A percentile compares a stretch with the other conserved stretches of the same genome.
phyloP scores from a whole-genome alignment of 2,329 filamentous ascomycete genomes.

The Alternaria sp. region DNA sequence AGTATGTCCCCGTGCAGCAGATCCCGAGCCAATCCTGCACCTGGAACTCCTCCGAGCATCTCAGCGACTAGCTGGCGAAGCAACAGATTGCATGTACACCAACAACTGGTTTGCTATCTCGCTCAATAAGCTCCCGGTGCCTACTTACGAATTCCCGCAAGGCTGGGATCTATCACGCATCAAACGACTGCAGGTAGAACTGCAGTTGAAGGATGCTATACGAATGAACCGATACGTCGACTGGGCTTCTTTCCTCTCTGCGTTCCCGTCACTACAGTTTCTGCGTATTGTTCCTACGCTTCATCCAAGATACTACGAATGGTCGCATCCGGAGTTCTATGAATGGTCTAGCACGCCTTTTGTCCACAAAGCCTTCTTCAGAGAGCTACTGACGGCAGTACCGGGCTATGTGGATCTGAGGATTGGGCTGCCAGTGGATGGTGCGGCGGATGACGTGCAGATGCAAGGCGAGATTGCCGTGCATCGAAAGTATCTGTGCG shows the following conservation, averaged over 20 bases:
- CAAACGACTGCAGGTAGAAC: slow-evolving; percentile 37
- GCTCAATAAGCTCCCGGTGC: slow-evolving; percentile 34
- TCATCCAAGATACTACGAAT: slow-evolving; percentile 41
- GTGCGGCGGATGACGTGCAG: slow-evolving; percentile 18
- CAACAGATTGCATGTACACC: slow-evolving; percentile 38
- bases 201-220: slow-evolving; percentile 43
- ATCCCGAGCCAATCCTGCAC: slow-evolving; percentile 30
- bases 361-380: slow-evolving; percentile 43
- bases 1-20: slow-evolving; percentile 22
- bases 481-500: slow-evolving; percentile 19
- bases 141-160: slow-evolving; percentile 32
- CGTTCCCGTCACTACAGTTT: slow-evolving; percentile 30
- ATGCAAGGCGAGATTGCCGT: slow-evolving; percentile 26
- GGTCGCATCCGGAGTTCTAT: slow-evolving; percentile 35
- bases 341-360: slow-evolving; percentile 36
- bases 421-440: slow-evolving; percentile 25
- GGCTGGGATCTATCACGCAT: slow-evolving; percentile 39
- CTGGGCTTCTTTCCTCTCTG: slow-evolving; percentile 38
- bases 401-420: slow-evolving; percentile 29
- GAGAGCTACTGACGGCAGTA: slow-evolving; percentile 34
- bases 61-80: slow-evolving; percentile 32
- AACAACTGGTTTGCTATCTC: slow-evolving; percentile 43
- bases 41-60: slow-evolving; percentile 36
- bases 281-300: slow-evolving; percentile 39
- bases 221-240: slow-evolving; percentile 46